Evolutionary conservation across 2,329 filamentous ascomycete genomes (phyloP).

Genomic region (Colletotrichum gigasporum): DNA sequence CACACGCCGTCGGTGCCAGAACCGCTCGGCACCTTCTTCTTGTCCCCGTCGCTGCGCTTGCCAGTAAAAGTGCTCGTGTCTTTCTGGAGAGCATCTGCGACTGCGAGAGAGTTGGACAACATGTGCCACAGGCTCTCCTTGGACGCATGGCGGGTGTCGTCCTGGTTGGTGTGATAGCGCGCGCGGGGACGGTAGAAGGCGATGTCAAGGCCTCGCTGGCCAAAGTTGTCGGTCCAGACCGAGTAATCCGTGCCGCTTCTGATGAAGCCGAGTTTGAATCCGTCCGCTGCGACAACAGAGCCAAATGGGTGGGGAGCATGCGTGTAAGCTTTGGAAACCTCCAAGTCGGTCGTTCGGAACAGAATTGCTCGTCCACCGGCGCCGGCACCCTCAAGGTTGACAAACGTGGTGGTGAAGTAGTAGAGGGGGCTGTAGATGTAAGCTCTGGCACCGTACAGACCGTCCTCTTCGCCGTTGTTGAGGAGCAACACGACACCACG

Average conservation of each 20-base stretch:
- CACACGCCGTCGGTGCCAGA: conserved; percentile 79
- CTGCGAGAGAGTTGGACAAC: conserved; percentile 84
- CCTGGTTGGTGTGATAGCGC: conserved; percentile 90
- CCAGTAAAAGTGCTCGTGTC: conserved; percentile 76
- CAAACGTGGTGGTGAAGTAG: conserved; percentile 83
- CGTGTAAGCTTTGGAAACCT: conserved; percentile 83
- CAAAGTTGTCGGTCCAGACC: conserved; percentile 80
- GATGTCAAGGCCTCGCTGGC: conserved; percentile 85
- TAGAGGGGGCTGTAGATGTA: conserved; percentile 86
- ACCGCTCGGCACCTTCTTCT: conserved; percentile 73
- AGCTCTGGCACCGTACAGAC: conserved; percentile 84
- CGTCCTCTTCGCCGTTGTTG: conserved; percentile 97
- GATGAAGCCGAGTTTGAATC: conserved; percentile 82
- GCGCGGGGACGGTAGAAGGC: conserved; percentile 90
- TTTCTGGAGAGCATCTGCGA: conserved; percentile 75
- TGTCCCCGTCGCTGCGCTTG: conserved; percentile 60
- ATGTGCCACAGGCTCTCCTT: conserved; percentile 86
- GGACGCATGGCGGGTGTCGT: conserved; percentile 84
- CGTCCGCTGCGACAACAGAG: conserved; percentile 82
- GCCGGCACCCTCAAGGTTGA: conserved; percentile 95
- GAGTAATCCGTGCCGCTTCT: conserved; percentile 90
- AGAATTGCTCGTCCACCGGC: conserved; percentile 88
- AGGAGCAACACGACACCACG: conserved; percentile 85
- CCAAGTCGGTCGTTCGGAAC: conserved; percentile 87
- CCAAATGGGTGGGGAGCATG: conserved; percentile 81